phyloP scores from a whole-genome alignment of 2,329 filamentous ascomycete species.

The Pseudohalonectria lignicola region DNA sequence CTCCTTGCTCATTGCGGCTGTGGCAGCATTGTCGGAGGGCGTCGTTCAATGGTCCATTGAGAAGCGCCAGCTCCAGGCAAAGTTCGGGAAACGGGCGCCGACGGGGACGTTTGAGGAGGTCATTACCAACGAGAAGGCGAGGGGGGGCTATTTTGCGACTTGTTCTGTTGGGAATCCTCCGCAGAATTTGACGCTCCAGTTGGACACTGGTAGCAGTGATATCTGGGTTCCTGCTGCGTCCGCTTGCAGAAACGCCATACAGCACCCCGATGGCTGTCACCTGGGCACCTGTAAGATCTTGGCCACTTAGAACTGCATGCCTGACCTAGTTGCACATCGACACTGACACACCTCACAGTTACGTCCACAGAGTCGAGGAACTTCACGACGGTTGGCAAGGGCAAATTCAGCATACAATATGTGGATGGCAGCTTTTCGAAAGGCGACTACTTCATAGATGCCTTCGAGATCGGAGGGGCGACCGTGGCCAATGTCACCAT shows the following conservation, averaged over 20 bases:
- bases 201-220: conserved; percentile 57
- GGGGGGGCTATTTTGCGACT: conserved; percentile 45
- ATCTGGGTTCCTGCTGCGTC: conserved; percentile 44
- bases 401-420: conserved; percentile 47
- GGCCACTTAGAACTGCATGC: too few species aligned
- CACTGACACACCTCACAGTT: too few species aligned
- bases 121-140: conserved; percentile 29
- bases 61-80: conserved; percentile 21
- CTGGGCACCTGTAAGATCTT: conserved; percentile 14
- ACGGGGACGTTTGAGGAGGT: conserved; percentile 25
- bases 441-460: conserved; percentile 47
- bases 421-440: conserved; percentile 45
- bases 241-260: conserved; percentile 19
- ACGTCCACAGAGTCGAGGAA: conserved; percentile 31
- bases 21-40: conserved; percentile 11
- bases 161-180: conserved; percentile 45
- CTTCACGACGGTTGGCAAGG: conserved; percentile 27
- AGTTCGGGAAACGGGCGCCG: conserved; percentile 16
- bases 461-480: conserved; percentile 41
- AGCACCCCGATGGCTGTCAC: conserved; percentile 10
- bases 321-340: too few species aligned
- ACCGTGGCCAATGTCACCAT: conserved; percentile 44
- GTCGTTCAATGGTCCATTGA: conserved; percentile 38
- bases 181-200: conserved; percentile 44
- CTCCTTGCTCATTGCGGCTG: conserved; percentile 12